These are phyloP conservation scores for Petunia hybrid DNA, from an alignment of 305 asterid species.

Conservation along the genomic window DNA sequence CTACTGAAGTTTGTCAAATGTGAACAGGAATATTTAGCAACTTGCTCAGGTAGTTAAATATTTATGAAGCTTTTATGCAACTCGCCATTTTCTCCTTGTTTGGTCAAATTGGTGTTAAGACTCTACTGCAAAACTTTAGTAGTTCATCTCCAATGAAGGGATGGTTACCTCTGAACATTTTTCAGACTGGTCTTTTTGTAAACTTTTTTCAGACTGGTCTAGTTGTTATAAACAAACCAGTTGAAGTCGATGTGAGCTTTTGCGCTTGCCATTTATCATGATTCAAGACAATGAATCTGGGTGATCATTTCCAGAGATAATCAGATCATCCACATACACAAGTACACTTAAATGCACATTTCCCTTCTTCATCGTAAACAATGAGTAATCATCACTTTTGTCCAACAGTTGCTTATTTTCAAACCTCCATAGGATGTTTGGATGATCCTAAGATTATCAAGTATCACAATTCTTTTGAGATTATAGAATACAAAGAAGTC, in stretches of 20 bases:
- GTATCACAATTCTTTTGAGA: too few species aligned
- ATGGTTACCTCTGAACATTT: background rate
- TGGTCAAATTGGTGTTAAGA: background rate
- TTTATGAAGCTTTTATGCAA: constrained; percentile 4
- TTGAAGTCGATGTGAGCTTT: background rate
- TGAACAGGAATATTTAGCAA: constrained; percentile 4
- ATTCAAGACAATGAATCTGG: background rate
- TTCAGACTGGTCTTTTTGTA: too few species aligned
- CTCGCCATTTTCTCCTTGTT: background rate
- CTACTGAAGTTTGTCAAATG: background rate
- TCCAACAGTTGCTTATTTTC: too few species aligned
- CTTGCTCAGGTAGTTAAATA: constrained; percentile 11
- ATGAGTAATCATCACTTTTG: too few species aligned
- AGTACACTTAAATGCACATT: too few species aligned
- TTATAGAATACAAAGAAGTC: too few species aligned
- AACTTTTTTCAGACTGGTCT: background rate
- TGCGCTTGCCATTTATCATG: background rate
- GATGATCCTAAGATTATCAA: too few species aligned
- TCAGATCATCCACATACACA: too few species aligned
- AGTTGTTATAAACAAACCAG: background rate
- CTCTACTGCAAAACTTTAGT: background rate
- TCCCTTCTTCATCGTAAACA: too few species aligned
- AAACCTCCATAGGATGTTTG: too few species aligned
- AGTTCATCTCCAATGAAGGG: background rate
- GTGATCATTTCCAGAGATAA: background rate